These are phyloP conservation scores for Aspergillus cejpii DNA, from an alignment of 2,329 filamentous ascomycete genomes.

Conservation along the genomic window DNA sequence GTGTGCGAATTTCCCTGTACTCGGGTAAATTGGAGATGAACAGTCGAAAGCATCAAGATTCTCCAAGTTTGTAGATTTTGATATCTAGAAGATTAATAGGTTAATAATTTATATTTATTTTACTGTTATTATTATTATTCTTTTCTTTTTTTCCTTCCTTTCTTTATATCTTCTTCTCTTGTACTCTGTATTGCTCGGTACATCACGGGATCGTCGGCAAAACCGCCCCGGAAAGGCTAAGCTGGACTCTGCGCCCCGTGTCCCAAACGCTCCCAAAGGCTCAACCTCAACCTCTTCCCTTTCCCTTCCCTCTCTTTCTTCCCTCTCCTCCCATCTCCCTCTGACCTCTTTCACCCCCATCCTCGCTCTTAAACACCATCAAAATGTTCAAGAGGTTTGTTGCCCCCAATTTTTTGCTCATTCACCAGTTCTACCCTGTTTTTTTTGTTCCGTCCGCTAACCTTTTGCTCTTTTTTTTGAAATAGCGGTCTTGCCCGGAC, in stretches of 20 bases:
- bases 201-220: conserved; percentile 41
- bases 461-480: conserved; percentile 19
- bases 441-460: conserved; percentile 13
- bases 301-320: conserved; percentile 28
- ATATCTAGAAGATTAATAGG: too few species aligned
- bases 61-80: too few species aligned
- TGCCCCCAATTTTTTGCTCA: too few species aligned
- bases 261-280: too few species aligned
- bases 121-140: too few species aligned
- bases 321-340: conserved; percentile 30
- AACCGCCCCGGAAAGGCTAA: conserved; percentile 40
- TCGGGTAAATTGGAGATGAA: background rate
- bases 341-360: conserved; percentile 32
- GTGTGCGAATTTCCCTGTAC: conserved; percentile 19
- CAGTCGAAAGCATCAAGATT: background rate
- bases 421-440: conserved; percentile 13
- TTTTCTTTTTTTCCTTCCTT: too few species aligned
- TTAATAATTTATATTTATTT: too few species aligned
- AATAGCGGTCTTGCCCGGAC: conserved; percentile 59
- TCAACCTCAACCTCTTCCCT: conserved; percentile 26
- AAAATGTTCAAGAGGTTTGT: conserved; percentile 59
- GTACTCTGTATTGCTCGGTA: conserved; percentile 27
- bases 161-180: too few species aligned
- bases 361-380: conserved; percentile 43
- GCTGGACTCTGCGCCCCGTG: conserved; percentile 29